Conservation (phyloP, 345 rosid species). For the Salix dunnii region DNA sequence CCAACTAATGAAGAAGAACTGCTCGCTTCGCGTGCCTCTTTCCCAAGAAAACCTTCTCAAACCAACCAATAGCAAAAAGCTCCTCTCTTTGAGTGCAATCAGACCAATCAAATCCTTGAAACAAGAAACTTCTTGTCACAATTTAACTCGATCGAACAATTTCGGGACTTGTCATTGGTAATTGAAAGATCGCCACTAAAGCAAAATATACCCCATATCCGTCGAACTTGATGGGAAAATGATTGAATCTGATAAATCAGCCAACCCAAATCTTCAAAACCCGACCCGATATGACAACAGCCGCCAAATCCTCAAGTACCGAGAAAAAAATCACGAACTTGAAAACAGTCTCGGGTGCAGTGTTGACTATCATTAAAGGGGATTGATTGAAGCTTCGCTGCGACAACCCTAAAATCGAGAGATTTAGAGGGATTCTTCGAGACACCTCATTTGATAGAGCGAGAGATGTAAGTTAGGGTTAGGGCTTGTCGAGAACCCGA, state of each 20-base stretch:
- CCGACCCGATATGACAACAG: neutral
- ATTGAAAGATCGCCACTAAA: slow-evolving; percentile 11
- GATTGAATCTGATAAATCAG: neutral
- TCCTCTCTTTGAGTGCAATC: neutral
- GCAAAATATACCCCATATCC: neutral
- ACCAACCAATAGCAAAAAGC: neutral
- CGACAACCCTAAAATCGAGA: neutral
- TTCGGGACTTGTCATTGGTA: neutral
- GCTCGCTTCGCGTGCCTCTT: neutral
- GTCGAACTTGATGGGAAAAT: neutral
- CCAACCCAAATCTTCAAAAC: slow-evolving; percentile 11
- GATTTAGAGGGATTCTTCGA: neutral
- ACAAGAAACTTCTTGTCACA: neutral
- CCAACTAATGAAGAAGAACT: slow-evolving; percentile 12
- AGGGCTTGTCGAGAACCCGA: slow-evolving; percentile 4
- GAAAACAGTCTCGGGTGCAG: neutral
- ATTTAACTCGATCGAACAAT: neutral
- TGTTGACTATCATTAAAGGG: neutral
- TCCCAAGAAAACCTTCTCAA: neutral
- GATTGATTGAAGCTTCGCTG: neutral
- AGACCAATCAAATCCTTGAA: neutral
- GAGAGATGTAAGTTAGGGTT: neutral
- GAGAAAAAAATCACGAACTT: neutral
- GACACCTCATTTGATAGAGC: neutral
- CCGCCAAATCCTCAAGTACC: neutral